Evolutionary conservation across 2,329 filamentous ascomycete genomes (phyloP).

Genomic region (Pseudohalonectria lignicola): DNA sequence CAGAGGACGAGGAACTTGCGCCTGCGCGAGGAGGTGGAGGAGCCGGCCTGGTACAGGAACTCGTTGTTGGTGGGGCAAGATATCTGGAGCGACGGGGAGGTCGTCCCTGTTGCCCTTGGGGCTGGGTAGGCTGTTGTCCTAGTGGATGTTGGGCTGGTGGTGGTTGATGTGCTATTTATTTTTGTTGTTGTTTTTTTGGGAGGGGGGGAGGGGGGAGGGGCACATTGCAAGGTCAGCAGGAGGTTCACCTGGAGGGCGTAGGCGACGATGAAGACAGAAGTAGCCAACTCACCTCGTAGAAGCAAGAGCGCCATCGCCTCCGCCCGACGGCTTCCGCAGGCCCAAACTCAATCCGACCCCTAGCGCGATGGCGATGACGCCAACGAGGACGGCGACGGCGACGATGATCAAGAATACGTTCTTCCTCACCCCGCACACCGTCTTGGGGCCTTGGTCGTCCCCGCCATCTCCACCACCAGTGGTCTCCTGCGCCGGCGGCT

Average conservation of each 20-base stretch:
- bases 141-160: not conserved
- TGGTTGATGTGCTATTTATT: not conserved
- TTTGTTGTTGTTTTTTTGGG: too few relatives aligned
- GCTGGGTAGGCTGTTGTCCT: constrained; percentile 5
- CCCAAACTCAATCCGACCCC: constrained; percentile 21
- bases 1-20: constrained; percentile 20
- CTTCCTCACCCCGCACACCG: constrained; percentile 18
- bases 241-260: too few relatives aligned
- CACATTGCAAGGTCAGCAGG: too few relatives aligned
- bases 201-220: too few relatives aligned
- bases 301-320: too few relatives aligned
- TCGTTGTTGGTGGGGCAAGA: constrained; percentile 20
- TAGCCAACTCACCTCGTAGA: too few relatives aligned
- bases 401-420: constrained; percentile 17
- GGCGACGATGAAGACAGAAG: too few relatives aligned
- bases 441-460: not conserved
- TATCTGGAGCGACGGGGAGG: constrained; percentile 4
- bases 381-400: constrained; percentile 14
- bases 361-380: constrained; percentile 17
- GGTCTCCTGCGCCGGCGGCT: not conserved
- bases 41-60: constrained; percentile 19
- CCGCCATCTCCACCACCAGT: too few relatives aligned
- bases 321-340: constrained; percentile 5
- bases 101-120: constrained; percentile 6
- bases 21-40: constrained; percentile 2